phyloP scores from a whole-genome alignment of 1,284 basidiomycete genomes.

The Puccinia sorghi region DNA sequence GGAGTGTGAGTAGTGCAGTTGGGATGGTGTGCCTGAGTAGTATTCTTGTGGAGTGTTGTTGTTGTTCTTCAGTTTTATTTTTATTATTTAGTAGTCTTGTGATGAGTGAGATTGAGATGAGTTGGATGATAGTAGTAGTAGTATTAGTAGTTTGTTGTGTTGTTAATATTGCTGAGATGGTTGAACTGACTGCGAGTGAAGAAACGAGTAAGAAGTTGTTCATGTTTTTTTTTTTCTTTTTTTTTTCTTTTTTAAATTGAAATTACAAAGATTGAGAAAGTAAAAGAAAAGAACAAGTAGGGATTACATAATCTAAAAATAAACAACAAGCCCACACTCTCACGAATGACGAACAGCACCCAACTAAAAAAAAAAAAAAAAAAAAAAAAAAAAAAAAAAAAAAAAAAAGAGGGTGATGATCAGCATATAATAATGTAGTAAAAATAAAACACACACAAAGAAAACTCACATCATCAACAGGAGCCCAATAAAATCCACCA shows the following conservation, averaged over 20 bases:
- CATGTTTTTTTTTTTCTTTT: no score
- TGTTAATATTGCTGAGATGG: constrained; percentile 9
- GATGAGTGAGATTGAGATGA: constrained; percentile 16
- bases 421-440: no score
- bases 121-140: constrained; percentile 14
- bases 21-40: constrained; percentile 20
- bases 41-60: constrained; percentile 3
- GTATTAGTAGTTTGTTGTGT: background rate
- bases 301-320: no score
- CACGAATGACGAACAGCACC: background rate
- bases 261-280: no score
- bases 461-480: constrained; percentile 22
- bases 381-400: constrained; percentile 1
- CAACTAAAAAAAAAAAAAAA: constrained; percentile 5
- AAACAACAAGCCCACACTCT: no score
- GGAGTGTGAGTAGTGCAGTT: background rate
- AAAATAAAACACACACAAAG: background rate
- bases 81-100: background rate
- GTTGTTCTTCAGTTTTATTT: background rate
- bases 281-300: no score
- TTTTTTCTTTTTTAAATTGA: no score
- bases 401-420: background rate
- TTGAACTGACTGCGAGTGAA: background rate
- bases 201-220: background rate
- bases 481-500: constrained; percentile 47